Evolutionary conservation across 495 filamentous ascomycete species (phyloP).

Genomic region (Hypoxylon fuscum): DNA sequence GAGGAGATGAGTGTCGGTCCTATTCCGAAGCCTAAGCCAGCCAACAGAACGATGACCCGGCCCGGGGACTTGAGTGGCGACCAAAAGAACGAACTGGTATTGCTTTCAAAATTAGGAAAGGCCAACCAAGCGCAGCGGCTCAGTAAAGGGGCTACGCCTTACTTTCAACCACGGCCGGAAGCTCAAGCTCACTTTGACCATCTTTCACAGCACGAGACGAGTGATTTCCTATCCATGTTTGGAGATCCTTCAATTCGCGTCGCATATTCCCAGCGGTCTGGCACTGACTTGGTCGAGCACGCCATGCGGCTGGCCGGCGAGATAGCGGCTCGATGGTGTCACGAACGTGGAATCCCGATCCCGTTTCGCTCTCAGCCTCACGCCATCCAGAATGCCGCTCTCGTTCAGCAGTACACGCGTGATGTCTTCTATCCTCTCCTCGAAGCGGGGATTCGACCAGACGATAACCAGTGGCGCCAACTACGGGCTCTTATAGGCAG

Average conservation of each 20-base stretch:
- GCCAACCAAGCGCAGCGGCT: slow-evolving; percentile 47
- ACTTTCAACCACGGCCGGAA: slow-evolving; percentile 43
- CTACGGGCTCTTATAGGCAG: slow-evolving; percentile 65
- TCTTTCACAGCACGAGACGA: slow-evolving; percentile 12
- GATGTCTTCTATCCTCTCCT: slow-evolving; percentile 60
- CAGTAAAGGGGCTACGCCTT: slow-evolving; percentile 50
- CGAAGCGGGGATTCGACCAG: slow-evolving; percentile 62
- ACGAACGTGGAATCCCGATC: slow-evolving; percentile 77
- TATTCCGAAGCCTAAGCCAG: slow-evolving; percentile 29
- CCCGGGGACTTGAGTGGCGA: slow-evolving; percentile 42
- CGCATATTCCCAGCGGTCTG: slow-evolving; percentile 35
- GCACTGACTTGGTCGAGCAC: slow-evolving; percentile 49
- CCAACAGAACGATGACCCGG: slow-evolving; percentile 47
- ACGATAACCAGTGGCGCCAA: slow-evolving; percentile 68
- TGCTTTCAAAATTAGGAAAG: slow-evolving; percentile 48
- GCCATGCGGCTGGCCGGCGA: slow-evolving; percentile 84
- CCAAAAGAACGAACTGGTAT: slow-evolving; percentile 46
- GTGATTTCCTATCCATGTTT: slow-evolving; percentile 34
- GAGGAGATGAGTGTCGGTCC: slow-evolving; percentile 43
- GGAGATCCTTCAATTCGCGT: slow-evolving; percentile 55
- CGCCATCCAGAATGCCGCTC: slow-evolving; percentile 57
- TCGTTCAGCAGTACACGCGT: slow-evolving; percentile 57
- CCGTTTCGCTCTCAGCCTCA: slow-evolving; percentile 76
- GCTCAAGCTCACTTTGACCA: slow-evolving; percentile 47
- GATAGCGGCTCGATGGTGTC: slow-evolving; percentile 76